phyloP scores from a whole-genome alignment of 257 asterid genomes.

The Solanum pinnatisectum region DNA sequence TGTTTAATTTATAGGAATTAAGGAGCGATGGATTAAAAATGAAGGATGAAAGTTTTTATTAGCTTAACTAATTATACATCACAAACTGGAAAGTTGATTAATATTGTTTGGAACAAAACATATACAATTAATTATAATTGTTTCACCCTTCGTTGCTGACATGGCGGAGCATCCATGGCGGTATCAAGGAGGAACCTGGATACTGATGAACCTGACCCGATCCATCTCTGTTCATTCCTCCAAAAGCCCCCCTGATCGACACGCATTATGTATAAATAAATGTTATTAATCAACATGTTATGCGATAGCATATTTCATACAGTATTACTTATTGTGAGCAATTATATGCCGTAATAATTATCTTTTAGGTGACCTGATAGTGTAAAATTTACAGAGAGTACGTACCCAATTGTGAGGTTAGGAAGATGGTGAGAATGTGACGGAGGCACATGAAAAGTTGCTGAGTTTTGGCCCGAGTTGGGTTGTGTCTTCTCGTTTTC shows the following conservation, averaged over 20 bases:
- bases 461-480: slow-evolving; percentile 7
- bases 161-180: slow-evolving; percentile 32
- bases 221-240: background rate
- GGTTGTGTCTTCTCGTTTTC: slow-evolving; percentile 24
- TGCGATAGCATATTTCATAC: no score
- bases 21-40: background rate
- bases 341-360: background rate
- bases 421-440: slow-evolving; percentile 5
- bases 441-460: slow-evolving; percentile 6
- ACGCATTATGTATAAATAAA: background rate
- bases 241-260: background rate
- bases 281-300: background rate
- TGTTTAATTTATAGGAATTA: background rate
- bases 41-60: background rate
- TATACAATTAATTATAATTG: background rate
- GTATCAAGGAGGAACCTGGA: slow-evolving; percentile 1
- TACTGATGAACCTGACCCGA: background rate
- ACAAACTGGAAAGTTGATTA: background rate
- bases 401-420: slow-evolving; percentile 32
- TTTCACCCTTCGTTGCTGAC: background rate
- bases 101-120: background rate
- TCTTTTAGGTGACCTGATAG: background rate
- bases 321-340: background rate
- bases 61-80: background rate
- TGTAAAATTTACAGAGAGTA: background rate